Evolutionary conservation across 2,329 filamentous ascomycete genomes (phyloP).

Genomic region (Coleophoma cylindrospora): DNA sequence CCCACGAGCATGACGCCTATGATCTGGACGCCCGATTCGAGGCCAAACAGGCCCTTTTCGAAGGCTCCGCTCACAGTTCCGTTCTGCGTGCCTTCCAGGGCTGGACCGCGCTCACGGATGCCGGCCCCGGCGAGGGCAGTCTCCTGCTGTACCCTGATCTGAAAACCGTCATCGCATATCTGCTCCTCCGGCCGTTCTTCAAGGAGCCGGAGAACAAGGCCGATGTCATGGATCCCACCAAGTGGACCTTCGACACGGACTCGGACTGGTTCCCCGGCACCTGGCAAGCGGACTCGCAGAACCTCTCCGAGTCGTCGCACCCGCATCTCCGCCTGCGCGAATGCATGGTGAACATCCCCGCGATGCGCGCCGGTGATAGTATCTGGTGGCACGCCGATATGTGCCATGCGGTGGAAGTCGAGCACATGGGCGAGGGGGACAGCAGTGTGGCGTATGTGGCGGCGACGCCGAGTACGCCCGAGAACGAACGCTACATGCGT

Average conservation of each 20-base stretch:
- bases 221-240: constrained; percentile 29
- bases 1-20: constrained; percentile 31
- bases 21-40: constrained; percentile 29
- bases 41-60: constrained; percentile 30
- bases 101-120: constrained; percentile 35
- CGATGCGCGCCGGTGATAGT: constrained; percentile 32
- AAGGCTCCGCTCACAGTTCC: constrained; percentile 30
- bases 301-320: constrained; percentile 29
- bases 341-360: constrained; percentile 32
- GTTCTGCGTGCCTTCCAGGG: constrained; percentile 35
- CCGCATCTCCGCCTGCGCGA: constrained; percentile 33
- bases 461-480: constrained; percentile 28
- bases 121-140: constrained; percentile 29
- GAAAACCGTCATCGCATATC: constrained; percentile 30
- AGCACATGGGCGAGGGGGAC: constrained; percentile 28
- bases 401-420: constrained; percentile 34
- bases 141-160: constrained; percentile 35
- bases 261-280: constrained; percentile 33
- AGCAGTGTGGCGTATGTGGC: constrained; percentile 31
- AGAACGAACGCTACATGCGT: constrained; percentile 24
- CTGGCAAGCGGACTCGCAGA: constrained; percentile 27
- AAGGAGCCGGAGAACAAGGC: constrained; percentile 21
- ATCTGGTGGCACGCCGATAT: constrained; percentile 37
- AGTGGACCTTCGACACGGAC: constrained; percentile 30
- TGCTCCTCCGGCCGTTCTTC: constrained; percentile 38